These are phyloP conservation scores for Globisporangium rhizosaccharum DNA, from an alignment of 352 stramenopile species.

Conservation along the genomic window DNA sequence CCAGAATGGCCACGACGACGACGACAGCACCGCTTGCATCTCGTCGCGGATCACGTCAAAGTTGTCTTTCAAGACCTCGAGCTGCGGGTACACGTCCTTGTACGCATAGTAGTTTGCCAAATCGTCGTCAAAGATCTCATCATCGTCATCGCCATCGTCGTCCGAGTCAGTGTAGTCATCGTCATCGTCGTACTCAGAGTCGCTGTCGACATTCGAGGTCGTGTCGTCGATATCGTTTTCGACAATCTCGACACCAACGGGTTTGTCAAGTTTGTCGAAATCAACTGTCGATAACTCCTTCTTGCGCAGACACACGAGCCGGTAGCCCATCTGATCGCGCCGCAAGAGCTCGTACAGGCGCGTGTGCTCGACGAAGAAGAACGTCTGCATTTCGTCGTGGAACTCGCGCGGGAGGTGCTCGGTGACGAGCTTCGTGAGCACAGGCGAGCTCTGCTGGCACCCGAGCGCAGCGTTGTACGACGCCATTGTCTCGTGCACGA, in stretches of 20 bases:
- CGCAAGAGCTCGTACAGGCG: slow-evolving; percentile 38
- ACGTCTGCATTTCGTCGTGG: slow-evolving; percentile 43
- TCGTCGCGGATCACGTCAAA: slow-evolving; percentile 76
- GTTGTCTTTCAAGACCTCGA: slow-evolving; percentile 65
- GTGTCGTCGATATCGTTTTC: not conserved
- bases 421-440: slow-evolving; percentile 28
- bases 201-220: too few species aligned
- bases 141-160: slow-evolving; percentile 28
- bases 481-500: slow-evolving; percentile 42
- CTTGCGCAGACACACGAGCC: slow-evolving; percentile 44
- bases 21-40: slow-evolving; percentile 50
- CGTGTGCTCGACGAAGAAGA: slow-evolving; percentile 51
- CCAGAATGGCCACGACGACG: slow-evolving; percentile 74
- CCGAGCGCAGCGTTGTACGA: slow-evolving; percentile 38
- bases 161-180: slow-evolving; percentile 23
- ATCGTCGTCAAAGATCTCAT: slow-evolving; percentile 69
- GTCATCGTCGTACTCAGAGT: slow-evolving; percentile 20
- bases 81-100: slow-evolving; percentile 68
- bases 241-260: slow-evolving; percentile 12
- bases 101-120: slow-evolving; percentile 74
- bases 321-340: slow-evolving; percentile 44
- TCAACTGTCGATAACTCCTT: not conserved
- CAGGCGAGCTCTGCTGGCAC: slow-evolving; percentile 32
- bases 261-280: slow-evolving; percentile 6
- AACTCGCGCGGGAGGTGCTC: slow-evolving; percentile 38